A percentile compares a stretch with the other conserved stretches of the same genome.
Evolutionary conservation across 345 rosid genomes (phyloP).

Genomic region (Eucalyptus sp.): DNA sequence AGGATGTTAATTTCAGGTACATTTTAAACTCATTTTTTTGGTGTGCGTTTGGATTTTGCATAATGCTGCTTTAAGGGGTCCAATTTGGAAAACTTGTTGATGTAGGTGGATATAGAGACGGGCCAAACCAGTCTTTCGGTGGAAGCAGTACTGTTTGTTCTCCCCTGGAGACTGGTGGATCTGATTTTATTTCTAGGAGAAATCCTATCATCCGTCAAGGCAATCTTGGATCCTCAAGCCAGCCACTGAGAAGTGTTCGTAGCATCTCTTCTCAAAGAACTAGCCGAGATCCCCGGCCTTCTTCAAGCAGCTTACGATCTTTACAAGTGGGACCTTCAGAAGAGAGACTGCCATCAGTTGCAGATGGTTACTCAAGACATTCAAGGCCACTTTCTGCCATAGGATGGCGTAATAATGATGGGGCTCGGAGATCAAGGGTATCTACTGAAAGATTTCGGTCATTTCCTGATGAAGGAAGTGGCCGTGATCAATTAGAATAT

Average conservation of each 20-base stretch:
- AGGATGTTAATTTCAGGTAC: constrained; percentile 38
- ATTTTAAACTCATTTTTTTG: neutral
- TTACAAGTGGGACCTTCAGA: constrained; percentile 45
- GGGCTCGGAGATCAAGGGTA: constrained; percentile 57
- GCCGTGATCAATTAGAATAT: constrained; percentile 40
- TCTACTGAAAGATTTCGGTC: constrained; percentile 49
- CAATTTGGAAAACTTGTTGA: constrained; percentile 22
- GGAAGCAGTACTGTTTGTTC: constrained; percentile 27
- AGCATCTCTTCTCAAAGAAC: constrained; percentile 51
- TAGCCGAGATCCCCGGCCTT: constrained; percentile 47
- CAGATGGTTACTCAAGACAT: constrained; percentile 62
- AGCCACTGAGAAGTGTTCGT: constrained; percentile 33
- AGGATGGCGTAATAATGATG: constrained; percentile 53
- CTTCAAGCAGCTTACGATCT: constrained; percentile 31
- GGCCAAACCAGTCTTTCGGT: constrained; percentile 25
- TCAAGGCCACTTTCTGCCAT: constrained; percentile 32
- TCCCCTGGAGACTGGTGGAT: constrained; percentile 26
- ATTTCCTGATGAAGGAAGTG: constrained; percentile 35
- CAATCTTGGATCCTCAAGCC: constrained; percentile 34
- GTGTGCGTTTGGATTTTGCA: neutral
- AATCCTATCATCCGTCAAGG: constrained; percentile 30
- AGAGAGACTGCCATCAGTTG: constrained; percentile 36
- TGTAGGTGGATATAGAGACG: constrained; percentile 36
- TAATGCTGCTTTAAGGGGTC: neutral
- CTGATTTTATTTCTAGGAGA: constrained; percentile 35